Base-by-base conservation (phyloP, 176 grass and related monocot genomes). In the Puccinellia tenuiflora region DNA sequence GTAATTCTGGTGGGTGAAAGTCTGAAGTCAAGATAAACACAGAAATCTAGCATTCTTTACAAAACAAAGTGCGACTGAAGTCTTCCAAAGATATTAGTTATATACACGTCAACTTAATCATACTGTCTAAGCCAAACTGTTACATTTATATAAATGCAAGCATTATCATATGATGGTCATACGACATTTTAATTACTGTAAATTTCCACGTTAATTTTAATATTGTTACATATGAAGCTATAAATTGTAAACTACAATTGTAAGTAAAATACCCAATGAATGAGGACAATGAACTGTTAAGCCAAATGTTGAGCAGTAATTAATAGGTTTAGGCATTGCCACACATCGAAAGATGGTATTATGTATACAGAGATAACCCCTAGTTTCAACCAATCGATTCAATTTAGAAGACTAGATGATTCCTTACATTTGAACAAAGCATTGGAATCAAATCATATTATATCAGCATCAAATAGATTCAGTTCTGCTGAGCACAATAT, bases 381-480 rank as follows among this genome's bases (percentile, higher is more conserved):
- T 71, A 82, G 18, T 22, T 87, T 43, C 66, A 75, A 81, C 34
- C 18, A 74, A 13, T 64, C 59, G 15, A 54, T 42, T 81, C 21
- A 29, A 86, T 83, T 61, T 77, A 77, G 33, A 30, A 38, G 3
- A 29, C 39, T 73, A 79, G 17, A 68, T 13, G 21, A 76, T 82
- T 46, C 38, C n/a, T 59, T 78, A 31, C 56, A 59, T 71, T 79
- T 51, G 56, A 84, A 74, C 55, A 65, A 40, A 55, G 9, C 62
- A 82, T 53, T 73, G 31, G 55, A 87, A 45, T 53, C 18, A 79
- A 77, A 57, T 15, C 28, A 45, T 79, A 64, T 34, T 9, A 43
- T 39, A 57, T 33, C 25, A 73, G 59, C 34, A 33, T 67, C 26
- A 17, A 56, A 47, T 29, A 21, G 17, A 81, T 86, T 56, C 48